These are phyloP conservation scores for Jimgerdemannia flammicorona DNA, from an alignment of 192 early-diverging fungal species.

Conservation along the genomic window DNA sequence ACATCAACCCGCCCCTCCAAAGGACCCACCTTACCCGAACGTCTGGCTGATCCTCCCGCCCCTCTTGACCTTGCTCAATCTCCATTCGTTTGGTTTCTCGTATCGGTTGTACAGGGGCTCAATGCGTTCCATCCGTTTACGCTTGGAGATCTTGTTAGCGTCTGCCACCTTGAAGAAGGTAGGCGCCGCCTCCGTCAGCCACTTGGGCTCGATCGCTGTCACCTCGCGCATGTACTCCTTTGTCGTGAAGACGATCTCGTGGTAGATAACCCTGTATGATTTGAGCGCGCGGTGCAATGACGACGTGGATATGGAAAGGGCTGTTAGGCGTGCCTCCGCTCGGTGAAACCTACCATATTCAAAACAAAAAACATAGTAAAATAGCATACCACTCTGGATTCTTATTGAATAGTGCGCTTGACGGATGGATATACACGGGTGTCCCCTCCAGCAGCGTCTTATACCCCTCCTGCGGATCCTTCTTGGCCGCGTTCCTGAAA, in stretches of 20 bases:
- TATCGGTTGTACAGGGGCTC: constrained; percentile 88
- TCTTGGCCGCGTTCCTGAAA: constrained; percentile 96
- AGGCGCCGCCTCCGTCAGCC: constrained; percentile 95
- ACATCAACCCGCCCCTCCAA: background rate
- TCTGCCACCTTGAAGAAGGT: constrained; percentile 97
- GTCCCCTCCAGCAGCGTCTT: constrained; percentile 98
- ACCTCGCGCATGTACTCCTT: constrained; percentile 94
- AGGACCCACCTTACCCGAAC: constrained; percentile 55
- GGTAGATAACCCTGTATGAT: constrained; percentile 77
- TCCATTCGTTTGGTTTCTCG: constrained; percentile 97
- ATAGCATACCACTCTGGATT: constrained; percentile 77
- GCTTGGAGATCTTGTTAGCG: constrained; percentile 88
- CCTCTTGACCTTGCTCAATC: constrained; percentile 76
- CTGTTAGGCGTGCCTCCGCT: background rate
- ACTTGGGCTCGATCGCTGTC: constrained; percentile 85
- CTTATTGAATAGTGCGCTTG: constrained; percentile 93
- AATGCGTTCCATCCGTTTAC: constrained; percentile 92
- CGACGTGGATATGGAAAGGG: background rate
- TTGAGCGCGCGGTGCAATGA: background rate
- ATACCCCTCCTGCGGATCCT: constrained; percentile 98
- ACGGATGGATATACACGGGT: constrained; percentile 96
- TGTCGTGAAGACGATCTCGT: constrained; percentile 85
- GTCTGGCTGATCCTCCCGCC: constrained; percentile 73
- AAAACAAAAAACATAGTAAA: background rate
- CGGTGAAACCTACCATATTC: background rate